phyloP scores from a whole-genome alignment of 2,329 filamentous ascomycete species.

The Achaetomium macrosporum region DNA sequence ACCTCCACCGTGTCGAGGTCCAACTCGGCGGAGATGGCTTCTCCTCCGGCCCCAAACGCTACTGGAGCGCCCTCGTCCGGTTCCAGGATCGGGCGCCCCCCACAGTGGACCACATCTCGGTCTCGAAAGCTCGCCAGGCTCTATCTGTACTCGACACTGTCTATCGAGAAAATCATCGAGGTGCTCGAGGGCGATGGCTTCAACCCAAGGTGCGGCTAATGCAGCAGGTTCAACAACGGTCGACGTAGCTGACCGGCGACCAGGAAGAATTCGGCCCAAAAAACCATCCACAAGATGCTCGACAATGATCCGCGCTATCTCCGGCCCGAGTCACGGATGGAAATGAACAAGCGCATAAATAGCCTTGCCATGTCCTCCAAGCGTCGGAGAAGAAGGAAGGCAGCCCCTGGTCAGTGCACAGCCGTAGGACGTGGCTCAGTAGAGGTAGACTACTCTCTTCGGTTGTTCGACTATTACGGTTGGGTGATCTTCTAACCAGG shows the following conservation, averaged over 20 bases:
- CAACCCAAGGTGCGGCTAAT: conserved; percentile 40
- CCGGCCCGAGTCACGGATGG: conserved; percentile 44
- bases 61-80: conserved; percentile 17
- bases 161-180: conserved; percentile 47
- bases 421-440: not conserved
- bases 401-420: not conserved
- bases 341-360: conserved; percentile 47
- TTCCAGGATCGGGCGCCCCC: conserved; percentile 44
- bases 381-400: conserved; percentile 24
- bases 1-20: not conserved
- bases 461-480: not conserved
- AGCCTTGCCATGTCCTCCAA: conserved; percentile 38
- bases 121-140: conserved; percentile 50
- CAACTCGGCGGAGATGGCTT: conserved; percentile 16
- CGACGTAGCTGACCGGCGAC: conserved; percentile 7
- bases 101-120: conserved; percentile 49
- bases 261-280: conserved; percentile 53
- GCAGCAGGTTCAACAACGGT: too few relatives aligned
- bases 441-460: not conserved
- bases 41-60: conserved; percentile 14
- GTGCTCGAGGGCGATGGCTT: conserved; percentile 39
- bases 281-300: conserved; percentile 50
- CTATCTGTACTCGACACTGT: conserved; percentile 51
- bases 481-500: not conserved
- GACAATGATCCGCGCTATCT: conserved; percentile 56